Conservation (phyloP, 192 early-diverging fungal species). For the Diversispora epigaea region DNA sequence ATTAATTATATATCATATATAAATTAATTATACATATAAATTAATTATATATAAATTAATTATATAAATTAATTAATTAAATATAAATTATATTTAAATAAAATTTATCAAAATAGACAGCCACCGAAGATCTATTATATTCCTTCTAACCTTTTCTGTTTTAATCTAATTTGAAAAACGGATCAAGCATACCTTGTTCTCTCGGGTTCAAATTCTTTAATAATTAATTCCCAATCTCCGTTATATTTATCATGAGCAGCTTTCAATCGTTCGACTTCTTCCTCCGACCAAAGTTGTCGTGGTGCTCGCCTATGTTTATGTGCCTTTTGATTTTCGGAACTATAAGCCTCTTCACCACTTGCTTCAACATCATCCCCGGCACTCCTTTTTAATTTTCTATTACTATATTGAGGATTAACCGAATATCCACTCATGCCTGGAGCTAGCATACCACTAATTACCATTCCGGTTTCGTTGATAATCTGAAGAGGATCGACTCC, state of each 20-base stretch:
- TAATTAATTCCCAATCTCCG: slow-evolving; percentile 29
- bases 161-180: too few species aligned
- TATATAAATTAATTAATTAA: too few species aligned
- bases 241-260: slow-evolving; percentile 24
- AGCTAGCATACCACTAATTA: slow-evolving; percentile 21
- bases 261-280: slow-evolving; percentile 27
- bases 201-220: slow-evolving; percentile 30
- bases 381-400: slow-evolving; percentile 23
- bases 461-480: slow-evolving; percentile 29
- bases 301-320: slow-evolving; percentile 25
- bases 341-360: slow-evolving; percentile 11
- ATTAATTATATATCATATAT: too few species aligned
- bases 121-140: too few species aligned
- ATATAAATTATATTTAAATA: too few species aligned
- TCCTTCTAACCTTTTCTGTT: too few species aligned
- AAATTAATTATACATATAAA: too few species aligned
- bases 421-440: slow-evolving; percentile 11
- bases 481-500: slow-evolving; percentile 18
- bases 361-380: slow-evolving; percentile 4
- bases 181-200: slow-evolving; percentile 12
- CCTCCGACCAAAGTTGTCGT: slow-evolving; percentile 32
- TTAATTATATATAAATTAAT: too few species aligned
- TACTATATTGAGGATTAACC: neutral
- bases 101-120: too few species aligned
- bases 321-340: slow-evolving; percentile 15